Evolutionary conservation across 139 green algal species (phyloP), one percentile per base, ranked within the genome.

Genomic region (Mychonastes homosphaera): DNA sequence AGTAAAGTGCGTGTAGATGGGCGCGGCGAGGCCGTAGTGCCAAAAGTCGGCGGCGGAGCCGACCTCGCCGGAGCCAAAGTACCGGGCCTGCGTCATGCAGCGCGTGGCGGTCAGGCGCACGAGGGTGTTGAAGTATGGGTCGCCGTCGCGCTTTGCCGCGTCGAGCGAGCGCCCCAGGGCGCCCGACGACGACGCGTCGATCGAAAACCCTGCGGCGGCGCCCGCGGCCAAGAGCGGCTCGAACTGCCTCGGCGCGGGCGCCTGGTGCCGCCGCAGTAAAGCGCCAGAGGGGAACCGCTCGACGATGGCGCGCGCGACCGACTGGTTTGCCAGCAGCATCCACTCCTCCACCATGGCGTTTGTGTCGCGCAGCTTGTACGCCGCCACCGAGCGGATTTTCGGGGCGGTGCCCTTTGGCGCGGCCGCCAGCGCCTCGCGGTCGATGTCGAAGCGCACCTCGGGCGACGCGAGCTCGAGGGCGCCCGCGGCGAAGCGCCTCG

Each of bases 271-370:
- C 38, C 88, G 81, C 73, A 97, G 75, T 60, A 96, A 58, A 6
- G 78, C 66, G 55, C 75, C 82, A 6, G 69, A 56, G 15, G 87
- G 79, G 73, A 94, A 96, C 47, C 72, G 62, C 0, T 53, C 7
- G 35, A 95, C 72, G 8, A 89, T 95, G 62, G 86, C 80, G 45
- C 87, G 71, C 7, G 89, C 92, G 12, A 95, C 87, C 12, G 85
- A 78, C 21, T 87, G 69, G 64, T 98, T 97, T 59, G 89, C 92
- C 29, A 95, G 63, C 24, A 98, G 72, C 92, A 97, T 98, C 82
- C 95, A 92, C 80, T 98, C 92, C 76, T 97, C 90, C 34, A 98
- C 88, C 89, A 98, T 97, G 53, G 86, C 72, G 75, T 98, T 97
- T 40, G 92, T 83, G 43, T 96, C 88, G 1, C 75, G 69, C 13